phyloP scores from a whole-genome alignment of 495 filamentous ascomycete species.

The Parmelia sp. region DNA sequence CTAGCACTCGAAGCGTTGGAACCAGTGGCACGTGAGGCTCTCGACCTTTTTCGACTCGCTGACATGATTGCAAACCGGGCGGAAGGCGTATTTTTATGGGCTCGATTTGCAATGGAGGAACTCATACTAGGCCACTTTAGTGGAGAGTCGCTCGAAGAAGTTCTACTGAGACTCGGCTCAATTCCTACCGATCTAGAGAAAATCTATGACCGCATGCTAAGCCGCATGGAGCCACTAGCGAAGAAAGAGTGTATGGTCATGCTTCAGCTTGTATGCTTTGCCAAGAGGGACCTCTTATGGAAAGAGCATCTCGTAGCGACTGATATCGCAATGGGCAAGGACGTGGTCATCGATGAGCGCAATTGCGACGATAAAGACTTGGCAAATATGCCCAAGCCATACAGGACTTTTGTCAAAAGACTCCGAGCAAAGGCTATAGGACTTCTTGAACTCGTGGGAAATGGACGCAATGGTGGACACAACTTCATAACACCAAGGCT shows the following conservation, averaged over 20 bases:
- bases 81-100: conserved; percentile 25
- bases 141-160: not conserved
- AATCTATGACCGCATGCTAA: not conserved
- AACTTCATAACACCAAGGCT: not conserved
- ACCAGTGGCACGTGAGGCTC: not conserved
- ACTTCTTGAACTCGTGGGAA: not conserved
- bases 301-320: not conserved
- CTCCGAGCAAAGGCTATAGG: not conserved
- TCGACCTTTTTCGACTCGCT: not conserved
- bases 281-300: not conserved
- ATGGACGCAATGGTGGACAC: no score
- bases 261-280: not conserved
- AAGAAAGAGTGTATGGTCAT: not conserved
- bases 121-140: conserved; percentile 8
- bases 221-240: not conserved
- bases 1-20: not conserved
- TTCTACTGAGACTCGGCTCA: not conserved
- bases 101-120: conserved; percentile 19
- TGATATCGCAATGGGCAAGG: not conserved
- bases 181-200: not conserved
- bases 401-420: not conserved
- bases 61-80: not conserved
- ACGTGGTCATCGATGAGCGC: not conserved
- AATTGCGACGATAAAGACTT: not conserved
- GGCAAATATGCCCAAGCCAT: not conserved